Percentiles rank a stretch among this genome's conserved stretches.
phyloP scores from a whole-genome alignment of 192 early-diverging fungal genomes.

The Allomyces javanicus region DNA sequence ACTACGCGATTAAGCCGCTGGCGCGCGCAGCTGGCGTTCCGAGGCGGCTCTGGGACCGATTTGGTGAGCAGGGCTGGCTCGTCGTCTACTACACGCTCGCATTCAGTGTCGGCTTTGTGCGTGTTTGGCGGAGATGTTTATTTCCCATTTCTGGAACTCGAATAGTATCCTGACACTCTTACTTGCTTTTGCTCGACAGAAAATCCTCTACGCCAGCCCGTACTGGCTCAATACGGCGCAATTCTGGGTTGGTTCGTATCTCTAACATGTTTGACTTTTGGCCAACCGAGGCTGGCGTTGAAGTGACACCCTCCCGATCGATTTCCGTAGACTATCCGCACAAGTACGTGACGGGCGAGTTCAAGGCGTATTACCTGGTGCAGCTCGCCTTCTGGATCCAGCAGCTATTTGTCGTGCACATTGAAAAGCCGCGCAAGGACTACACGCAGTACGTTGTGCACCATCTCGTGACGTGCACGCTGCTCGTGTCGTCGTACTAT shows the following conservation, averaged over 20 bases:
- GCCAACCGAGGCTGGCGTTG: too few species aligned
- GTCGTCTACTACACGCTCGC: conserved; percentile 39
- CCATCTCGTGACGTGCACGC: conserved; percentile 50
- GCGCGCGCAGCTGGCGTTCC: conserved; percentile 14
- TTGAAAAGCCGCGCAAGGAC: conserved; percentile 56
- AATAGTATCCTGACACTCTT: too few species aligned
- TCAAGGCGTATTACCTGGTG: conserved; percentile 54
- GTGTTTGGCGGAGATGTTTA: too few species aligned
- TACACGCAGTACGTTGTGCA: conserved; percentile 48
- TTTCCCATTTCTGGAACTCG: too few species aligned
- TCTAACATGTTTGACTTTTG: too few species aligned
- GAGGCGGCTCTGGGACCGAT: conserved; percentile 20
- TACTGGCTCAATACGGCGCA: too few species aligned
- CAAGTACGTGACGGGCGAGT: conserved; percentile 19
- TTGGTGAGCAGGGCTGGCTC: conserved; percentile 54
- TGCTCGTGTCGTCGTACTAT: conserved; percentile 42
- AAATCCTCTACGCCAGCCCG: too few species aligned
- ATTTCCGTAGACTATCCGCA: conserved; percentile 47
- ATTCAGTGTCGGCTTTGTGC: too few species aligned
- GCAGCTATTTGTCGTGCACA: conserved; percentile 49
- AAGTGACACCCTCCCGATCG: too few species aligned
- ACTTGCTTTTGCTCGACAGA: too few species aligned
- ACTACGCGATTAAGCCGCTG: conserved; percentile 21
- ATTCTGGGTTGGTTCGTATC: too few species aligned
- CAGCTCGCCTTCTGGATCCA: conserved; percentile 64